A percentile compares a stretch with the other conserved stretches of the same genome.
phyloP scores from a whole-genome alignment of 768 basidiomycete species.

The Rhodotorula paludigena region DNA sequence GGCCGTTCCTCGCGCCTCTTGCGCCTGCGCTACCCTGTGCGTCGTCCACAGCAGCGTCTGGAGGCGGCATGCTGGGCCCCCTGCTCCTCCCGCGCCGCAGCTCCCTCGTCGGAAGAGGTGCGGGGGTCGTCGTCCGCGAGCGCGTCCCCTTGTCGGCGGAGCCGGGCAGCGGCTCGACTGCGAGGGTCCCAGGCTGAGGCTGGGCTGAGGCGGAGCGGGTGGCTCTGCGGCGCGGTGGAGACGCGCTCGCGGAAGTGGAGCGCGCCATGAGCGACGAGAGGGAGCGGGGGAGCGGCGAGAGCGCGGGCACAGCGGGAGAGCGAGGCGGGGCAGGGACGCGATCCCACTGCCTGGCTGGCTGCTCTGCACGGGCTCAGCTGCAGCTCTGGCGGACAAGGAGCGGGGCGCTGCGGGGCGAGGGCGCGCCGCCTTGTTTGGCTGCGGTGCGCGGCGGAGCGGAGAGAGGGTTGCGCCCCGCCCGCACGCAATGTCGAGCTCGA shows the following conservation, averaged over 20 bases:
- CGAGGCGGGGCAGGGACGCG: no score
- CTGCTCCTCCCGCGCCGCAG: conserved; percentile 1
- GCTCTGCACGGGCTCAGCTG: no score
- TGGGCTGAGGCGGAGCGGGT: not conserved
- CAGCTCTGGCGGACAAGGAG: not conserved
- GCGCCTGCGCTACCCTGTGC: not conserved
- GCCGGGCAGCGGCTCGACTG: not conserved
- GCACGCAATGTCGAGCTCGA: conserved; percentile 43
- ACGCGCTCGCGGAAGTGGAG: no score
- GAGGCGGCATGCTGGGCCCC: not conserved
- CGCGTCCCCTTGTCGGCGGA: not conserved
- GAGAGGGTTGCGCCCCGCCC: not conserved
- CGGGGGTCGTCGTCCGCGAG: not conserved
- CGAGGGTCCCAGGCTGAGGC: not conserved
- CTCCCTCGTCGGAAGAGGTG: not conserved
- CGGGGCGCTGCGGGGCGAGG: not conserved
- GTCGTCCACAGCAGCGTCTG: no score
- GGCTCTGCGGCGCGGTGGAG: no score
- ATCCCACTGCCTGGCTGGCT: no score
- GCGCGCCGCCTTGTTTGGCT: not conserved
- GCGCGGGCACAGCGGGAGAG: not conserved
- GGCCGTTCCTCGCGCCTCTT: not conserved
- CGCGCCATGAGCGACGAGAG: not conserved
- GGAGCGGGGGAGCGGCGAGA: not conserved
- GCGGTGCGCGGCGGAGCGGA: no score